Conservation (phyloP, 2,329 filamentous ascomycete species). For the Pezicula rhizophila region DNA sequence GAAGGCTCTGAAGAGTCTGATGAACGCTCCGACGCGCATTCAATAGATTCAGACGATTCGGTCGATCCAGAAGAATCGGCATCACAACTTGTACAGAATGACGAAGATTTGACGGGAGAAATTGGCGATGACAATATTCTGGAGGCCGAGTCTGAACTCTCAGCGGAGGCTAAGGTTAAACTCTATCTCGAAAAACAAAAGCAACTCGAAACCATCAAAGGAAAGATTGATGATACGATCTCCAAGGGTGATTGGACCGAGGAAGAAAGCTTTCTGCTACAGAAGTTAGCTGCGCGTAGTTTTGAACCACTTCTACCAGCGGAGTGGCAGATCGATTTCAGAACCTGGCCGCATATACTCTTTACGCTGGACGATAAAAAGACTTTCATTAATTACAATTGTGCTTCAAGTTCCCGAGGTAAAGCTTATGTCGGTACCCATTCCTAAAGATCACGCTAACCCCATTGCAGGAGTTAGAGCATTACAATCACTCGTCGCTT, state of each 20-base stretch:
- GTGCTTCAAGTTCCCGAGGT: constrained; percentile 18
- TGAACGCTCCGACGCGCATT: too few relatives aligned
- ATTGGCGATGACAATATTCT: constrained; percentile 4
- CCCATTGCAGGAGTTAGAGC: constrained; percentile 11
- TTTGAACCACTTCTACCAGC: constrained; percentile 24
- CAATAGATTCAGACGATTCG: too few relatives aligned
- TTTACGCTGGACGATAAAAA: constrained; percentile 20
- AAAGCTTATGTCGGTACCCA: constrained; percentile 2
- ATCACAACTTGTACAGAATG: constrained; percentile 9
- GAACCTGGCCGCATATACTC: constrained; percentile 22
- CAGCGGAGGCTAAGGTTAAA: constrained; percentile 19
- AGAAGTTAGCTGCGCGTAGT: constrained; percentile 23
- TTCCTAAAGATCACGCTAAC: background rate
- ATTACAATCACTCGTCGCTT: constrained; percentile 21
- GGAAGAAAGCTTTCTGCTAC: constrained; percentile 23
- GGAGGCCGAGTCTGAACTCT: constrained; percentile 5
- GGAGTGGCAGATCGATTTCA: constrained; percentile 24
- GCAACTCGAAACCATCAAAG: constrained; percentile 16
- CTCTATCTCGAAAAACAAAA: constrained; percentile 24
- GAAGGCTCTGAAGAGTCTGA: background rate
- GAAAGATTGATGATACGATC: constrained; percentile 19
- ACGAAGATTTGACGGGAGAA: constrained; percentile 7
- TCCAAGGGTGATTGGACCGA: constrained; percentile 22
- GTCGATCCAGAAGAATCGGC: constrained; percentile 16
- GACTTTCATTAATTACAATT: constrained; percentile 22